Evolutionary conservation across 305 asterid genomes (phyloP).

Genomic region (Plantago coronopus): DNA sequence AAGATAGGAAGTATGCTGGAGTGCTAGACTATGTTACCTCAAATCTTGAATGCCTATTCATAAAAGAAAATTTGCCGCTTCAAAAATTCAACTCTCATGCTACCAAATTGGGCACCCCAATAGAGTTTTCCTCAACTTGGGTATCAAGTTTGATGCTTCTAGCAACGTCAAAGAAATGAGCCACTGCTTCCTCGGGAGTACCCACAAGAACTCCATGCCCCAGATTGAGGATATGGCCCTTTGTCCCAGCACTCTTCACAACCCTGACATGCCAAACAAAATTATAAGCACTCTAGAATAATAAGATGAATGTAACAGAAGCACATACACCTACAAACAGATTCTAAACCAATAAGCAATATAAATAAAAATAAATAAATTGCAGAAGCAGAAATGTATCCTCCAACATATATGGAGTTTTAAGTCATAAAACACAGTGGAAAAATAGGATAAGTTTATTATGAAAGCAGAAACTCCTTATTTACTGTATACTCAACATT

Average conservation of each 20-base stretch:
- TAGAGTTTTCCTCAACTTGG: constrained; percentile 22
- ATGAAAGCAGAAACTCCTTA: not conserved
- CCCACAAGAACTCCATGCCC: constrained; percentile 96
- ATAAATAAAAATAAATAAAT: too few relatives aligned
- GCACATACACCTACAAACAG: not conserved
- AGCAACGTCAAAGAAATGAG: constrained; percentile 80
- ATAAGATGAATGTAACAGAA: not conserved
- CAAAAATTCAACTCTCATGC: constrained; percentile 33
- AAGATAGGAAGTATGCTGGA: not conserved
- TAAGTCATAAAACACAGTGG: not conserved
- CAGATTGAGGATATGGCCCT: constrained; percentile 82
- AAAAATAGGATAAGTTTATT: not conserved
- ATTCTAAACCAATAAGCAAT: not conserved
- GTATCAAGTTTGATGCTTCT: constrained; percentile 55
- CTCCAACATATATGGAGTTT: not conserved
- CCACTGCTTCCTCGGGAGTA: constrained; percentile 84
- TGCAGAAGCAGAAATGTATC: not conserved
- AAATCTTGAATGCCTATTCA: constrained; percentile 14
- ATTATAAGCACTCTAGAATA: constrained; percentile 2
- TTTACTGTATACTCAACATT: too few relatives aligned
- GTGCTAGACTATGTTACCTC: not conserved
- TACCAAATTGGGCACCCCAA: constrained; percentile 39
- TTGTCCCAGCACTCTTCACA: constrained; percentile 62
- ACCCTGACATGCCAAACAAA: constrained; percentile 51
- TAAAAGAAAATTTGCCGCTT: constrained; percentile 22